A percentile compares a stretch with the other conserved stretches of the same genome.
These are phyloP conservation scores for Ophiostoma himal-ulmi DNA, from an alignment of 2,329 filamentous ascomycete species.

Conservation along the genomic window DNA sequence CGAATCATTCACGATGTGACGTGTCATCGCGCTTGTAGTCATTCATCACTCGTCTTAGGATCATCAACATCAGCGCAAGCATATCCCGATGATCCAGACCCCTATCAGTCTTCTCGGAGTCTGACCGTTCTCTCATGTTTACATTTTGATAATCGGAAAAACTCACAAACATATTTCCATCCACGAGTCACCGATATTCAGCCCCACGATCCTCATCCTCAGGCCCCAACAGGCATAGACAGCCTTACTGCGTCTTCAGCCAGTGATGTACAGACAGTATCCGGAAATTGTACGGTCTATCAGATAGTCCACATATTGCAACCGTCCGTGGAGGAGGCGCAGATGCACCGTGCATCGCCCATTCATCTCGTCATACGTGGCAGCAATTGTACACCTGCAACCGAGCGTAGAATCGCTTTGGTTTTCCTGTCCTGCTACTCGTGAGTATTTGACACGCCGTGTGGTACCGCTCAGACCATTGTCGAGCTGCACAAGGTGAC, in stretches of 20 bases:
- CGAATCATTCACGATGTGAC: not conserved
- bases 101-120: not conserved
- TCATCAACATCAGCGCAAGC: not conserved
- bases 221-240: not conserved
- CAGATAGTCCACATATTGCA: not conserved
- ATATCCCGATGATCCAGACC: slow-evolving; percentile 1
- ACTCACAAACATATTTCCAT: not conserved
- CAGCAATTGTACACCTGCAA: not conserved
- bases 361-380: not conserved
- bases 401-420: not conserved
- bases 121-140: not conserved
- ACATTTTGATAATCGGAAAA: not conserved
- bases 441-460: not conserved
- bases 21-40: not conserved
- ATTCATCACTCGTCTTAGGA: not conserved
- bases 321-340: not conserved
- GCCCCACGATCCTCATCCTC: not conserved
- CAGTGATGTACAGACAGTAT: not conserved
- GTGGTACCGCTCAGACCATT: slow-evolving; percentile 4
- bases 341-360: not conserved
- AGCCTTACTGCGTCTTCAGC: not conserved
- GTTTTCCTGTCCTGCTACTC: not conserved
- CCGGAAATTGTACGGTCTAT: not conserved
- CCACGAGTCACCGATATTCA: not conserved
- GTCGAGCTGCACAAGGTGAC: not conserved